These are phyloP conservation scores for Calonectria pteridis DNA, from an alignment of 2,329 filamentous ascomycete genomes.

Conservation along the genomic window DNA sequence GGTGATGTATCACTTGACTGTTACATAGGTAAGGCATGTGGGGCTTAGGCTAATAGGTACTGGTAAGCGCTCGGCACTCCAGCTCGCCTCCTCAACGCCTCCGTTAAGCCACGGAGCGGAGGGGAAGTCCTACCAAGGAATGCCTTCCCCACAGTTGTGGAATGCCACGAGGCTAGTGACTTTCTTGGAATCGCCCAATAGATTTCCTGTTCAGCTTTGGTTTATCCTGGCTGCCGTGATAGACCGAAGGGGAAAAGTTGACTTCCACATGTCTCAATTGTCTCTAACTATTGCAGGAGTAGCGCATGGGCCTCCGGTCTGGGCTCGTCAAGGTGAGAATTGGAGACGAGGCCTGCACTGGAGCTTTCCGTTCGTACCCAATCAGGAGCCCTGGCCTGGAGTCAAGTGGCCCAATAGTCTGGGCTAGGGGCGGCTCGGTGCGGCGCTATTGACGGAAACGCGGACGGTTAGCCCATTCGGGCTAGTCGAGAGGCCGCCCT, in stretches of 20 bases:
- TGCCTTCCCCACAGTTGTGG: neutral
- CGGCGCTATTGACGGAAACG: constrained; percentile 9
- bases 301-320: neutral
- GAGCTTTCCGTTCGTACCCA: neutral
- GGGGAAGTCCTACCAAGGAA: neutral
- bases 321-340: neutral
- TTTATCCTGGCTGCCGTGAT: neutral
- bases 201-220: neutral
- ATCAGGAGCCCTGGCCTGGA: neutral
- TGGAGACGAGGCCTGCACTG: neutral
- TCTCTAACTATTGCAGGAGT: neutral
- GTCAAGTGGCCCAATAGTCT: neutral
- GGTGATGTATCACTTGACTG: neutral
- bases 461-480: neutral
- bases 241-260: neutral
- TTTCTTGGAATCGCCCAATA: neutral
- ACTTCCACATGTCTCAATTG: neutral
- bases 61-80: neutral
- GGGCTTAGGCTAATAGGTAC: neutral
- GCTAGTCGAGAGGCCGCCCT: neutral
- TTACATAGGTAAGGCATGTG: neutral
- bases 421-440: neutral
- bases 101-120: neutral
- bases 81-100: neutral
- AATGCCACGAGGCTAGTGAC: neutral